Evolutionary conservation across 345 rosid genomes (phyloP), one percentile per base, ranked within the genome.

Genomic region (Citrus glauca): DNA sequence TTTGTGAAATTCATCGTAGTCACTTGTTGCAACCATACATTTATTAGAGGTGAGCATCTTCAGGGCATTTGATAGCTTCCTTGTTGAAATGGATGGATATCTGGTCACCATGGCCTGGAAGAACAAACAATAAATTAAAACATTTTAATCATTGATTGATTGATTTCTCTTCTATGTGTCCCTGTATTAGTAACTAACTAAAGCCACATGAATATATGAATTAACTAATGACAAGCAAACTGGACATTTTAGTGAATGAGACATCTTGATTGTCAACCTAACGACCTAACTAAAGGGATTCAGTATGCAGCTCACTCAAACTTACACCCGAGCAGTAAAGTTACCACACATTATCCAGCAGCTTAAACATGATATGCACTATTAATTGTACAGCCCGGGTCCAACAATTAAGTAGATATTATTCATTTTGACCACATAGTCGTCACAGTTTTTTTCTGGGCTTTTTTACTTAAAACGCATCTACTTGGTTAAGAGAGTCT

Each of bases 11-110:
- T 92, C 95, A 75, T 79, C 75, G 71, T 94, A 94, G 81, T 94
- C 98, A 81, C 99, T 96, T 1, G 82, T 91, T 32, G 99, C 97
- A 74, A 94, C 99, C 97, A 92, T 94, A 74, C 85, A 75, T 82
- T 91, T 94, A 80, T 94, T 78, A 65, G 82, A 73, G 50, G 94
- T 91, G 40, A 96, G 98, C 55, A 94, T 82, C 67, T 78, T 78
- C 67, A 92, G 83, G 37, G 96, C 96, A 32, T 86, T 89, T 24
- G 98, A 87, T 67, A 95, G 83, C 81, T 95, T 91, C 63, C 95
- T 87, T 7, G 95, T 83, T 50, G 97, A 93, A 56, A 95, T 93
- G 45, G 98, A 92, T 53, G 93, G 77, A 83, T 78, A 91, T 83
- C 94, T 85, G 22, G 94, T 84, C 42, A 92, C 97, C 98, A 92